phyloP scores from a whole-genome alignment of 140 eudicot species.

The Anethum foeniculum region DNA sequence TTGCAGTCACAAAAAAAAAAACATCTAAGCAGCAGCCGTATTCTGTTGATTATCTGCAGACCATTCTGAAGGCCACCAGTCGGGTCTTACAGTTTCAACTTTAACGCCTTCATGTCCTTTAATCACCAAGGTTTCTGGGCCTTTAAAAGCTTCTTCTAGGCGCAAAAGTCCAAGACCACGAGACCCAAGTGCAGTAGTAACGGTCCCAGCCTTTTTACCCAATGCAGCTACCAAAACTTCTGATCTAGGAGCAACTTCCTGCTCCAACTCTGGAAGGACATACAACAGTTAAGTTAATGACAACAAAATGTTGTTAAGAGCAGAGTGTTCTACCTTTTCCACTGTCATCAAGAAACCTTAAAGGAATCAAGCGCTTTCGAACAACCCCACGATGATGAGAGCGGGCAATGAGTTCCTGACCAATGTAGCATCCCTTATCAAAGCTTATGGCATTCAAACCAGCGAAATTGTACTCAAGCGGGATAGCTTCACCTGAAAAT shows the following conservation, averaged over 20 bases:
- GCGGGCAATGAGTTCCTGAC: constrained; percentile 92
- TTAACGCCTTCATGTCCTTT: constrained; percentile 64
- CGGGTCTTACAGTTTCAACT: constrained; percentile 54
- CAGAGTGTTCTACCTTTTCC: constrained; percentile 45
- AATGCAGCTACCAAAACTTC: constrained; percentile 39
- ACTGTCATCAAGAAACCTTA: constrained; percentile 46
- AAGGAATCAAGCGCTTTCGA: constrained; percentile 72
- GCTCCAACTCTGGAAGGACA: constrained; percentile 42
- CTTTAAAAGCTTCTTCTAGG: constrained; percentile 73
- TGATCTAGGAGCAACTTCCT: constrained; percentile 57
- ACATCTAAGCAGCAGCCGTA: constrained; percentile 38
- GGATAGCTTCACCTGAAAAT: constrained; percentile 79
- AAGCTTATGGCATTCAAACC: constrained; percentile 94
- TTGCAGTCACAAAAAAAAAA: too few species aligned
- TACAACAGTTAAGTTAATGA: neutral
- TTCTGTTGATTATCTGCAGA: constrained; percentile 34
- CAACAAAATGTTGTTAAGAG: neutral
- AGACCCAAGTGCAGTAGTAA: constrained; percentile 68
- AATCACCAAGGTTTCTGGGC: constrained; percentile 34
- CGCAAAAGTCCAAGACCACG: constrained; percentile 71
- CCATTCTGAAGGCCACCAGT: constrained; percentile 96
- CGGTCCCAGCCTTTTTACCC: constrained; percentile 63
- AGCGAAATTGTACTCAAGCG: constrained; percentile 80
- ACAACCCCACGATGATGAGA: constrained; percentile 87
- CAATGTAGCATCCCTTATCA: constrained; percentile 90